phyloP scores from a whole-genome alignment of 2,329 filamentous ascomycete genomes.

The Cercospora janseana region DNA sequence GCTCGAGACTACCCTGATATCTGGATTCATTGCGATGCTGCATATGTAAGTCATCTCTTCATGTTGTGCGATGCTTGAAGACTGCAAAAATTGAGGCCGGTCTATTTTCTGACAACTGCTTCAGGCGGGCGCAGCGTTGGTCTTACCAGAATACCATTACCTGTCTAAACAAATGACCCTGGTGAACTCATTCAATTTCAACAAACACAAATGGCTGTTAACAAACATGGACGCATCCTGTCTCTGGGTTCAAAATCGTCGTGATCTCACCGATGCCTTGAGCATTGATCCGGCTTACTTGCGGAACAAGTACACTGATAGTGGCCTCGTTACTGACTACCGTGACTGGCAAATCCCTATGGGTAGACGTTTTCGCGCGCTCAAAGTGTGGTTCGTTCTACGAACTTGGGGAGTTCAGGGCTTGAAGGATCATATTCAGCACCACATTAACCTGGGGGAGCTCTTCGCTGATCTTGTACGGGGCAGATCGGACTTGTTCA shows the following conservation, averaged over 20 bases:
- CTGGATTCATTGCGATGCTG: conserved; percentile 93
- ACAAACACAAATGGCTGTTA: conserved; percentile 98
- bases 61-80: too few species aligned
- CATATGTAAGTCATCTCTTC: too few species aligned
- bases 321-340: conserved; percentile 87
- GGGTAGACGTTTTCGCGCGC: conserved; percentile 77
- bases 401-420: conserved; percentile 77
- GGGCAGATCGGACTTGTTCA: conserved; percentile 66
- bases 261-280: conserved; percentile 73
- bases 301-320: conserved; percentile 74
- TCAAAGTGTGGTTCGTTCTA: conserved; percentile 96
- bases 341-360: conserved; percentile 96
- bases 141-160: conserved; percentile 76
- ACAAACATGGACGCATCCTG: conserved; percentile 87
- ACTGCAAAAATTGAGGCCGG: too few species aligned
- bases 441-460: conserved; percentile 67
- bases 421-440: conserved; percentile 68
- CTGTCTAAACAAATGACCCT: conserved; percentile 59
- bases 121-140: conserved; percentile 80
- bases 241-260: conserved; percentile 72
- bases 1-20: conserved; percentile 57
- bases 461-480: conserved; percentile 63
- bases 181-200: conserved; percentile 90
- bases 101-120: too few species aligned
- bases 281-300: conserved; percentile 79